phyloP scores from a whole-genome alignment of 495 filamentous ascomycete genomes.

The Ramalina intermedia region DNA sequence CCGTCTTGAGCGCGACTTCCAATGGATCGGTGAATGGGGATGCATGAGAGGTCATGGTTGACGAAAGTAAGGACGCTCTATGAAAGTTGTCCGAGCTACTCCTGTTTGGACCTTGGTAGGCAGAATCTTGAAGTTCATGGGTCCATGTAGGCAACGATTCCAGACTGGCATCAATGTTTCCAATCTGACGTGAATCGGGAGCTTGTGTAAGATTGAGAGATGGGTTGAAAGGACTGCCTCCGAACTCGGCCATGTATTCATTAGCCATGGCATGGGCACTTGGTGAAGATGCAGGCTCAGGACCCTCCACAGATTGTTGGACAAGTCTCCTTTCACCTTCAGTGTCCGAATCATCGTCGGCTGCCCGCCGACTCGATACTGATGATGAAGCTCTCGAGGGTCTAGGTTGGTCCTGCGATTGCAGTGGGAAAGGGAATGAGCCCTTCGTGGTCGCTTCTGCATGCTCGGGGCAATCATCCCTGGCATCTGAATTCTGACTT shows the following conservation, averaged over 20 bases:
- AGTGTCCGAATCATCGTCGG: background rate
- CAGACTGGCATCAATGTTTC: background rate
- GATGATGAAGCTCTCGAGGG: background rate
- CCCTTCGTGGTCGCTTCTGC: background rate
- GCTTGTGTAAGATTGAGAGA: background rate
- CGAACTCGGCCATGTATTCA: constrained; percentile 13
- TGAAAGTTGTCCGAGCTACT: background rate
- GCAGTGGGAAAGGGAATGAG: background rate
- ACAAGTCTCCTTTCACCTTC: no score
- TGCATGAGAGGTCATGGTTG: background rate
- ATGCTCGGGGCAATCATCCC: background rate
- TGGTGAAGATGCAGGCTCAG: background rate
- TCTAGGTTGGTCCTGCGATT: background rate
- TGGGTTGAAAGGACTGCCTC: constrained; percentile 4
- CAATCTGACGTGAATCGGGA: background rate
- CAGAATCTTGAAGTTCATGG: no score
- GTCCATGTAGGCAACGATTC: no score
- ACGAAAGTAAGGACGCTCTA: background rate
- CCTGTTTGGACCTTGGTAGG: no score
- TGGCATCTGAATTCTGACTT: constrained; percentile 7
- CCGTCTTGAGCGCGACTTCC: background rate
- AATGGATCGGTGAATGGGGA: background rate
- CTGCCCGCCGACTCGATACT: background rate
- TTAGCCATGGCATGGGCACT: constrained; percentile 4
- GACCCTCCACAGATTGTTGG: background rate